Evolutionary conservation across 306 rosid species (phyloP).

Genomic region (Sicyos baderoa): DNA sequence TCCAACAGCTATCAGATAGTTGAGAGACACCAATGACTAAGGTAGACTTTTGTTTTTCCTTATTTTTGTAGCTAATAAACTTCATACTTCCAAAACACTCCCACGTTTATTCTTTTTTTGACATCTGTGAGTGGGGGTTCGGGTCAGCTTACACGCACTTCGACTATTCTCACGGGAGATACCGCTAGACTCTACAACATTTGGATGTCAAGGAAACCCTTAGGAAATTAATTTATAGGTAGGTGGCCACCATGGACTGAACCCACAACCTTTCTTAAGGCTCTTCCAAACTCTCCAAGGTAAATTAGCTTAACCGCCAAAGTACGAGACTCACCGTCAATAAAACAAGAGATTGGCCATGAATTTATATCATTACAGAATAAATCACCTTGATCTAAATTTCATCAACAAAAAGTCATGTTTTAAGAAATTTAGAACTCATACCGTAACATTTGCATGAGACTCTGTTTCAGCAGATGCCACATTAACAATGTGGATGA

Average conservation of each 20-base stretch:
- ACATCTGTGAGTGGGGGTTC: too few species aligned
- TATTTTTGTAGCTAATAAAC: neutral
- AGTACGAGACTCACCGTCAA: neutral
- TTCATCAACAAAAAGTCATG: constrained; percentile 12
- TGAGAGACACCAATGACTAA: neutral
- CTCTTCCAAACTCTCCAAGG: neutral
- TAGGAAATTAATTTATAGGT: too few species aligned
- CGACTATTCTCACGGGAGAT: too few species aligned
- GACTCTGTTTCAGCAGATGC: constrained; percentile 60
- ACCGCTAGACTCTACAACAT: too few species aligned
- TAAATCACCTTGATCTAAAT: neutral
- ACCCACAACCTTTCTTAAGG: too few species aligned
- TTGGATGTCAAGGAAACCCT: too few species aligned
- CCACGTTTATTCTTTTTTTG: too few species aligned
- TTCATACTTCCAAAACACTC: neutral
- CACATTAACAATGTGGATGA: constrained; percentile 58
- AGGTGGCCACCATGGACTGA: too few species aligned
- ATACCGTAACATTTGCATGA: constrained; percentile 67
- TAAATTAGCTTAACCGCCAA: neutral
- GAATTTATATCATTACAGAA: neutral
- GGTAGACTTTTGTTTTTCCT: neutral
- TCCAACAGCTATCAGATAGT: neutral
- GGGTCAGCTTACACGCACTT: too few species aligned
- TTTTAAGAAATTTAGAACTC: constrained; percentile 21
- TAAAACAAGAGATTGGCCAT: neutral